Base-by-base conservation (phyloP, 352 stramenopile genomes). In the Pythium dissimile region DNA sequence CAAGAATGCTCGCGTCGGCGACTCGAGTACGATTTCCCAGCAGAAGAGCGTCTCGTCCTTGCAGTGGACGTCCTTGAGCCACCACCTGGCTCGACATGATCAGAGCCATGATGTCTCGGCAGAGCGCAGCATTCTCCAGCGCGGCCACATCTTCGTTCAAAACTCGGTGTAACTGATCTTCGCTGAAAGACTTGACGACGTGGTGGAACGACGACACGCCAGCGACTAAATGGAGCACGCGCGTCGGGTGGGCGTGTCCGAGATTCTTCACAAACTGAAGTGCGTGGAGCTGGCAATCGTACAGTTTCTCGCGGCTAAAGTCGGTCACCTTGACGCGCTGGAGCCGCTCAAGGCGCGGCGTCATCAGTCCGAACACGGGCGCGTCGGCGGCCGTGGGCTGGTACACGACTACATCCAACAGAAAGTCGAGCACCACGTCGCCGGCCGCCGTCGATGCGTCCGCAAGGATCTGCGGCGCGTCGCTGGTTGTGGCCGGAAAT, bases 361-460 rank as follows among this genome's bases (percentile, higher is more conserved):
- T 45, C 64, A 76, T 72, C 30, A 89, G 66, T 1, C 78, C 80
- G 58, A 74, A 86, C 11, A 62, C 32, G 0, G 59, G 45, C 0
- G 43, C 31, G 11, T 62, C 52, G 0, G 39, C 55, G 1, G 30
- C 28, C 23, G 13, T 69, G 1, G 41, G 35, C 27, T 85, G 76
- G 60, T 77, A 83, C 13, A 91, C 58, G 10, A 89, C 54, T 11
- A 93, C 53, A 54, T 93, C 83, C 24, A 93, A 56, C 10, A 89
- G 47, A 45, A 91, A 91, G 45, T 90, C 83, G 37, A 93, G 47
- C 37, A 89, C 45, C 3, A 81, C 64, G 16, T 83, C 65, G 9
- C 8, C 34, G 0, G 47, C 30, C 7, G 38, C 10, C 6, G 37
- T 15, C 1, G 37, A 37, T 2, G n/a, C 37, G 1, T 9, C 13